A percentile compares a stretch with the other conserved stretches of the same genome.
These are phyloP conservation scores for Penicillium coprophilum DNA, from an alignment of 495 filamentous ascomycete species.

Conservation along the genomic window DNA sequence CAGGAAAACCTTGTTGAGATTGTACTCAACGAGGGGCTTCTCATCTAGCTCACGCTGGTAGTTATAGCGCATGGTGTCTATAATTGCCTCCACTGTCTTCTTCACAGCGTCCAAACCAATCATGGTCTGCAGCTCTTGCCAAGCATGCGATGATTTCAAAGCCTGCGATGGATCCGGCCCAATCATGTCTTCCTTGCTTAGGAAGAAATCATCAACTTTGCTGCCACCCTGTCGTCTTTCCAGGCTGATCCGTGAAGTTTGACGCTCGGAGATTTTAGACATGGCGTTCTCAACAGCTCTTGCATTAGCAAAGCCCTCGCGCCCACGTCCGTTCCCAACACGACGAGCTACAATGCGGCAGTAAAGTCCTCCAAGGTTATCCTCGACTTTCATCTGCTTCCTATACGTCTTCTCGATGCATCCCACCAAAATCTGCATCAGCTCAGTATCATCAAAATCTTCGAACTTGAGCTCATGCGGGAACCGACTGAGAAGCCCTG, in stretches of 20 bases:
- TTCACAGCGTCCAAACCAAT: slow-evolving; percentile 65
- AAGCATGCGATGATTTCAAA: slow-evolving; percentile 51
- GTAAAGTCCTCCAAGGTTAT: slow-evolving; percentile 61
- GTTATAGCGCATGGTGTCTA: slow-evolving; percentile 61
- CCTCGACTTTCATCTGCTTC: slow-evolving; percentile 58
- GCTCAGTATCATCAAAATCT: slow-evolving; percentile 68
- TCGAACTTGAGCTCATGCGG: slow-evolving; percentile 64
- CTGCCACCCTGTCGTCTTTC: slow-evolving; percentile 33
- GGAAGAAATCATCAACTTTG: slow-evolving; percentile 45
- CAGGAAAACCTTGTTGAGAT: slow-evolving; percentile 69
- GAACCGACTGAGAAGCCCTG: slow-evolving; percentile 70
- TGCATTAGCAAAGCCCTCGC: slow-evolving; percentile 72
- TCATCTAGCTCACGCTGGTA: slow-evolving; percentile 63
- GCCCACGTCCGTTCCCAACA: slow-evolving; percentile 60
- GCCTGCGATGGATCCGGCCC: slow-evolving; percentile 62
- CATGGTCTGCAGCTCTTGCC: slow-evolving; percentile 58
- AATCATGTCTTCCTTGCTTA: slow-evolving; percentile 63
- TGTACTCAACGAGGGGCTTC: slow-evolving; percentile 53
- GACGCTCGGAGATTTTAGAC: slow-evolving; percentile 54
- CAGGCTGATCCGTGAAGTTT: slow-evolving; percentile 53
- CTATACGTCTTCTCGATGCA: slow-evolving; percentile 52
- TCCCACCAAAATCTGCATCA: slow-evolving; percentile 53
- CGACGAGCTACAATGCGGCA: slow-evolving; percentile 62
- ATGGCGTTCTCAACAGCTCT: slow-evolving; percentile 63
- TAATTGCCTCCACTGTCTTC: slow-evolving; percentile 52